Percentiles rank a stretch among this genome's conserved stretches.
phyloP scores from a whole-genome alignment of 1,284 basidiomycete species.

The Trametes versicolor region DNA sequence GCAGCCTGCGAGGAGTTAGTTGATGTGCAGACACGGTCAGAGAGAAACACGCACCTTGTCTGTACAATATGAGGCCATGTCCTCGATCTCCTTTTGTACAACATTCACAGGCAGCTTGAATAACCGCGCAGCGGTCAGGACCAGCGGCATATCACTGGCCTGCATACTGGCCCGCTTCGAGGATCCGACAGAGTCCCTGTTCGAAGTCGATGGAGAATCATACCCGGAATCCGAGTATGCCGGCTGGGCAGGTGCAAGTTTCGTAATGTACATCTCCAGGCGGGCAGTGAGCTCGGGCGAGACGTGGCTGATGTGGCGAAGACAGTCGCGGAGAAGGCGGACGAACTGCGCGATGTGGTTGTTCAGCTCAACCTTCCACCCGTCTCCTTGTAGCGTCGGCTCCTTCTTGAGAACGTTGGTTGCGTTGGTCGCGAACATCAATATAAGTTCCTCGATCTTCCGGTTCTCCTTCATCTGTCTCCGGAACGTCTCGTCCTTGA shows the following conservation, averaged over 20 bases:
- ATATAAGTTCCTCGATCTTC: constrained; percentile 96
- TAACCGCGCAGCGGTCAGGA: constrained; percentile 73
- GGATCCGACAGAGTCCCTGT: constrained; percentile 62
- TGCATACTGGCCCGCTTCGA: constrained; percentile 55
- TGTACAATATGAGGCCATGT: constrained; percentile 74
- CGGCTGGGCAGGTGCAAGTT: constrained; percentile 69
- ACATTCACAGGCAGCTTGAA: constrained; percentile 80
- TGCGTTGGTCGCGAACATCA: constrained; percentile 94
- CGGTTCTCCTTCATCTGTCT: constrained; percentile 95
- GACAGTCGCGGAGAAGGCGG: constrained; percentile 83
- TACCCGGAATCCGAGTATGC: constrained; percentile 69
- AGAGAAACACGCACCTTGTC: constrained; percentile 69
- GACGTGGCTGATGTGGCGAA: constrained; percentile 78
- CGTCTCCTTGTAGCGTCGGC: constrained; percentile 77
- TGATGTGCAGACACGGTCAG: neutral
- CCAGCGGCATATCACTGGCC: constrained; percentile 80
- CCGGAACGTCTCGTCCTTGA: constrained; percentile 85
- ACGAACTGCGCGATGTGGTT: constrained; percentile 91
- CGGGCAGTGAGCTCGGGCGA: constrained; percentile 85
- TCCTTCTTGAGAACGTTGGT: constrained; percentile 88
- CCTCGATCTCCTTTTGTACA: constrained; percentile 81
- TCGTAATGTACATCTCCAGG: constrained; percentile 85
- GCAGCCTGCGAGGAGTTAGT: constrained; percentile 66
- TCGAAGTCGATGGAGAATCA: constrained; percentile 67
- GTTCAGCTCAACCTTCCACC: constrained; percentile 94